phyloP scores from a whole-genome alignment of 306 rosid species.

The Trifolium dubium region DNA sequence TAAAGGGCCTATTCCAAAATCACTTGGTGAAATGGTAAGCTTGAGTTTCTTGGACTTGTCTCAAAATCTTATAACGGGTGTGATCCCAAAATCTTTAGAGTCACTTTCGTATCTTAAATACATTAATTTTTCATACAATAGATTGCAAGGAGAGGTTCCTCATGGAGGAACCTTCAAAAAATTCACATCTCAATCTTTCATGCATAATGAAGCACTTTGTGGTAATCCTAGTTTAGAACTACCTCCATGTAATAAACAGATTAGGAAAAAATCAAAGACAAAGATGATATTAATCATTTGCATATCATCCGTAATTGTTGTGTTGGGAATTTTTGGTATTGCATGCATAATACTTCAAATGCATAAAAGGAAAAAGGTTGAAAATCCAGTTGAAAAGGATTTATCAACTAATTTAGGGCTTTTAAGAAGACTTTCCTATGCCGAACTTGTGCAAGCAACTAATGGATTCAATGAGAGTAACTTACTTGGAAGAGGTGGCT shows the following conservation, averaged over 20 bases:
- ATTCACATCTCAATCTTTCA: conserved; percentile 42
- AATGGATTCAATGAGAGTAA: conserved; percentile 28
- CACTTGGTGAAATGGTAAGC: conserved; percentile 39
- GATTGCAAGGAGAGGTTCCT: conserved; percentile 46
- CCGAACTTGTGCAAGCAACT: conserved; percentile 40
- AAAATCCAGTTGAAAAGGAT: neutral
- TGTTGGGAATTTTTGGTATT: conserved; percentile 11
- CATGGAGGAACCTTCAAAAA: conserved; percentile 38
- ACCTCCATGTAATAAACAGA: conserved; percentile 37
- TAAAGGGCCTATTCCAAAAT: conserved; percentile 42
- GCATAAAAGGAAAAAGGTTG: neutral
- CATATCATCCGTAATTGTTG: conserved; percentile 9
- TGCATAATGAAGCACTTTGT: conserved; percentile 45
- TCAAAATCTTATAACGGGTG: conserved; percentile 37
- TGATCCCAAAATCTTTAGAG: conserved; percentile 48
- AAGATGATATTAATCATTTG: neutral
- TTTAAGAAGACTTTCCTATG: conserved; percentile 27
- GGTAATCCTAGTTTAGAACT: conserved; percentile 39
- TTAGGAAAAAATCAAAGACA: neutral
- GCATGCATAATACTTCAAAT: neutral
- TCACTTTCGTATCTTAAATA: conserved; percentile 33
- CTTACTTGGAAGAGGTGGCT: conserved; percentile 34
- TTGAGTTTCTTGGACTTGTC: conserved; percentile 40
- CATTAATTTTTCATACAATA: conserved; percentile 46
- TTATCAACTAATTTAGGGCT: neutral